These are phyloP conservation scores for Trichothecium roseum DNA, from an alignment of 2,329 filamentous ascomycete species.

Conservation along the genomic window DNA sequence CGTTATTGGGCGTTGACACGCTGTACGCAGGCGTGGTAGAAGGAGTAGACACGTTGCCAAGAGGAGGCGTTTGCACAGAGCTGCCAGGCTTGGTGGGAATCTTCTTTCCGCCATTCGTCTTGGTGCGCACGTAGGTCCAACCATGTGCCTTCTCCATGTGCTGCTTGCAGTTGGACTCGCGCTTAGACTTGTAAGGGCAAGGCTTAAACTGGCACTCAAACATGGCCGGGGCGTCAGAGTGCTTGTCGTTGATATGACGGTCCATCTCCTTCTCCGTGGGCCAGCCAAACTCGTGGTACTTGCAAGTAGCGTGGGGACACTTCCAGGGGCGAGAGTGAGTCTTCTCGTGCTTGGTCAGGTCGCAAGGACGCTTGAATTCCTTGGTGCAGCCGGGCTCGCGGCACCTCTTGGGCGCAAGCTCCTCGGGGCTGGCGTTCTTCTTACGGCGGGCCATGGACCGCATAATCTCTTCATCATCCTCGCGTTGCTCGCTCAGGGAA, in stretches of 20 bases:
- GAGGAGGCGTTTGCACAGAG: constrained; percentile 44
- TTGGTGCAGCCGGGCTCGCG: constrained; percentile 69
- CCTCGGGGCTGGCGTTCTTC: constrained; percentile 81
- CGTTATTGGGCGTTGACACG: constrained; percentile 48
- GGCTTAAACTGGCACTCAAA: constrained; percentile 75
- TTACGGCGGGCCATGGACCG: constrained; percentile 93
- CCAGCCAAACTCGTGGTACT: constrained; percentile 84
- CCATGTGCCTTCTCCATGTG: constrained; percentile 97
- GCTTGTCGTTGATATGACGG: constrained; percentile 92
- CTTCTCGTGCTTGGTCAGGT: constrained; percentile 96
- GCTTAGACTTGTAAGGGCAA: constrained; percentile 90
- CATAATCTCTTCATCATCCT: constrained; percentile 72
- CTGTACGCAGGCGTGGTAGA: constrained; percentile 39
- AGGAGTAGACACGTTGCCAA: constrained; percentile 53
- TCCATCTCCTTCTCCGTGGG: constrained; percentile 97
- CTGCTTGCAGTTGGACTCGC: constrained; percentile 94
- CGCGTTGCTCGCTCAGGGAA: constrained; percentile 56
- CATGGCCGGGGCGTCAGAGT: constrained; percentile 68
- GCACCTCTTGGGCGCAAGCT: constrained; percentile 72
- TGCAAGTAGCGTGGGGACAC: constrained; percentile 72
- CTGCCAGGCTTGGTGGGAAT: constrained; percentile 30
- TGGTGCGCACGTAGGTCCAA: constrained; percentile 84
- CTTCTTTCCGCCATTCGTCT: constrained; percentile 70
- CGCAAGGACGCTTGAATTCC: constrained; percentile 93
- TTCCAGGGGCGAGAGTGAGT: constrained; percentile 96